Percentiles rank a stretch among this genome's conserved stretches.
phyloP scores from a whole-genome alignment of 345 rosid genomes.

The Arabis hirsuta region DNA sequence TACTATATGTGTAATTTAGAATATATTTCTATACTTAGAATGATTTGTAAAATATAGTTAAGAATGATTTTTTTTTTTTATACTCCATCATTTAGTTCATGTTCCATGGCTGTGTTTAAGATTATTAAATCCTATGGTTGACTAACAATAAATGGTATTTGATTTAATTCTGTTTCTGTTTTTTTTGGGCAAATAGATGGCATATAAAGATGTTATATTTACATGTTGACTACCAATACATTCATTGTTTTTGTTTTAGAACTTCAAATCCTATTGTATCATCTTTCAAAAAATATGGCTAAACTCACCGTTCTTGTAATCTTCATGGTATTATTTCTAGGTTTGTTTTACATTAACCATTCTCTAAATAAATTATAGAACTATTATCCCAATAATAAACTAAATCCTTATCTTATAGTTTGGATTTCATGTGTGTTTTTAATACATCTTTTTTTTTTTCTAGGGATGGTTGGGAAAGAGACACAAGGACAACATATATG shows the following conservation, averaged over 20 bases:
- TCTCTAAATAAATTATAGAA: neutral
- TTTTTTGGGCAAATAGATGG: too few relatives aligned
- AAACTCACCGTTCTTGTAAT: constrained; percentile 10
- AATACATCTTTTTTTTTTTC: neutral
- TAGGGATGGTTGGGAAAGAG: constrained; percentile 33
- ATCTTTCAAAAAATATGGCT: constrained; percentile 12
- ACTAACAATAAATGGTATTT: neutral
- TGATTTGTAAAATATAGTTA: too few relatives aligned
- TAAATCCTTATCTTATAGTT: neutral
- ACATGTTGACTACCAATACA: neutral
- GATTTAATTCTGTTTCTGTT: neutral
- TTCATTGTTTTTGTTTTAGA: neutral
- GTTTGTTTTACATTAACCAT: constrained; percentile 22
- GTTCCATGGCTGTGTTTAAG: too few relatives aligned
- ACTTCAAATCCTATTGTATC: neutral
- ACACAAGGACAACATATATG: constrained; percentile 40
- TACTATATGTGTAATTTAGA: too few relatives aligned
- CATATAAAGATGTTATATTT: too few relatives aligned
- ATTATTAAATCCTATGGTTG: neutral
- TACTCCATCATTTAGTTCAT: too few relatives aligned
- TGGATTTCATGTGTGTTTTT: neutral
- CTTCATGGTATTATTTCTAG: constrained; percentile 26
- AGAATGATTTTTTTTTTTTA: too few relatives aligned
- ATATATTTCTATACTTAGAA: too few relatives aligned
- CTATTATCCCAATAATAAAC: neutral